Percentiles rank a stretch among this genome's conserved stretches.
Conservation (phyloP, 495 filamentous ascomycete genomes). For the Podospora conica region DNA sequence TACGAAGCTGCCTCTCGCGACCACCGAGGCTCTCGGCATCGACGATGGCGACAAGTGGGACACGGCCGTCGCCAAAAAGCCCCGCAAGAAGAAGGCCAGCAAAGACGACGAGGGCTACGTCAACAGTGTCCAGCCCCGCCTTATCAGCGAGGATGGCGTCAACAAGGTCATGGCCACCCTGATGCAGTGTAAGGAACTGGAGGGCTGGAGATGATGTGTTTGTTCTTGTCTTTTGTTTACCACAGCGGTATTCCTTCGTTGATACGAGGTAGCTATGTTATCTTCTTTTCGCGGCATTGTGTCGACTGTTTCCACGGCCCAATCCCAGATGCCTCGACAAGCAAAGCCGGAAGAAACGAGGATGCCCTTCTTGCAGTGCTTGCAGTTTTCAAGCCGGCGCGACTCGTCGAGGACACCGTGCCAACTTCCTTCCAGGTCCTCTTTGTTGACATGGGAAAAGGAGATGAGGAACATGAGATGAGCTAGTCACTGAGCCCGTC, state of each 20-base stretch:
- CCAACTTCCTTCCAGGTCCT: no score
- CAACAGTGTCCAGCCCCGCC: conserved; percentile 78
- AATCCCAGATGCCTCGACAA: no score
- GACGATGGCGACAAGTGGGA: conserved; percentile 93
- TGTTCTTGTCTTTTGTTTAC: no score
- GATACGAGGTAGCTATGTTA: no score
- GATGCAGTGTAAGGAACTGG: conserved; percentile 97
- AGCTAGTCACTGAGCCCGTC: no score
- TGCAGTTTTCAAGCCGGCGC: conserved; percentile 68
- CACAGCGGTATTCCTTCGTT: no score
- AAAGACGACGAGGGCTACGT: conserved; percentile 97
- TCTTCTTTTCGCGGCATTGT: no score
- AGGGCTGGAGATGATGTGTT: no score
- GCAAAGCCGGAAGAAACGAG: conserved; percentile 53
- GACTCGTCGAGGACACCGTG: conserved; percentile 60
- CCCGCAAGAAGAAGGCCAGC: conserved; percentile 86
- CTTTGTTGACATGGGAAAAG: no score
- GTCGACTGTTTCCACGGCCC: no score
- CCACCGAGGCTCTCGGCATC: conserved; percentile 92
- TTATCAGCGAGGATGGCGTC: conserved; percentile 79
- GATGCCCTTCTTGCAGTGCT: conserved; percentile 72
- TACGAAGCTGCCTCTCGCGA: conserved; percentile 83
- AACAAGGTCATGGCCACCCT: conserved; percentile 98
- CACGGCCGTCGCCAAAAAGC: conserved; percentile 76
- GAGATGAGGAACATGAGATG: no score